Conservation (phyloP, 2,329 filamentous ascomycete genomes). For the Trichoderma citrinoviride region DNA sequence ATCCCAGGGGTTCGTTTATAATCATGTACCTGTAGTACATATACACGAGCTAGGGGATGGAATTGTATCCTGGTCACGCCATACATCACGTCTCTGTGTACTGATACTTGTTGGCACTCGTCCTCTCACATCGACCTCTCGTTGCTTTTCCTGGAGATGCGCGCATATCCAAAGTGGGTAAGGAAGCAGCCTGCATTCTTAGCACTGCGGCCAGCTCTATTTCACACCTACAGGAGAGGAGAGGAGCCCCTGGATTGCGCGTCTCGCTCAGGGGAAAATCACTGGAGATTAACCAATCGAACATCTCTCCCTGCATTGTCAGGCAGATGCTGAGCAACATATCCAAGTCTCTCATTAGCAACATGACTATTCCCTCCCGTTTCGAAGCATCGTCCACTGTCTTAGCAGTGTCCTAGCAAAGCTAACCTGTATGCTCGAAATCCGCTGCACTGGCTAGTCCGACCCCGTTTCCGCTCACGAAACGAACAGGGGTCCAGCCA, state of each 20-base stretch:
- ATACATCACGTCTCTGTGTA: background rate
- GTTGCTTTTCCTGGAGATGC: background rate
- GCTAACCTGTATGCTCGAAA: background rate
- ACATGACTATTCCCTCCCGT: too few relatives aligned
- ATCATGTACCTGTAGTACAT: too few relatives aligned
- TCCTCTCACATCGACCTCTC: background rate
- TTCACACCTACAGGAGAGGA: background rate
- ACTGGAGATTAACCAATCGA: background rate
- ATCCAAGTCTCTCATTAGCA: too few relatives aligned
- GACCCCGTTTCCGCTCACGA: background rate
- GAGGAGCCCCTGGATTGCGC: background rate
- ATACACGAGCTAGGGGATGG: too few relatives aligned
- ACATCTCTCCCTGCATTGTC: too few relatives aligned
- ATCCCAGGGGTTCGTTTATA: too few relatives aligned
- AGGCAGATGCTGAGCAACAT: too few relatives aligned
- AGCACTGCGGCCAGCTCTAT: background rate
- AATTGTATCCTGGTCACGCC: background rate
- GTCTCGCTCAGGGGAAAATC: background rate
- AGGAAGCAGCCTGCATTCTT: background rate
- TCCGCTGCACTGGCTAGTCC: background rate
- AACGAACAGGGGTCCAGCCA: background rate
- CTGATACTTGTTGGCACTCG: background rate
- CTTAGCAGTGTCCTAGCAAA: too few relatives aligned
- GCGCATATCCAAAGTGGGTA: conserved; percentile 2
- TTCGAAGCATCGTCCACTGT: too few relatives aligned